Percentiles rank a stretch among this genome's conserved stretches.
Conservation (phyloP, 2,329 filamentous ascomycete genomes). For the Colletotrichum ledebouriae region DNA sequence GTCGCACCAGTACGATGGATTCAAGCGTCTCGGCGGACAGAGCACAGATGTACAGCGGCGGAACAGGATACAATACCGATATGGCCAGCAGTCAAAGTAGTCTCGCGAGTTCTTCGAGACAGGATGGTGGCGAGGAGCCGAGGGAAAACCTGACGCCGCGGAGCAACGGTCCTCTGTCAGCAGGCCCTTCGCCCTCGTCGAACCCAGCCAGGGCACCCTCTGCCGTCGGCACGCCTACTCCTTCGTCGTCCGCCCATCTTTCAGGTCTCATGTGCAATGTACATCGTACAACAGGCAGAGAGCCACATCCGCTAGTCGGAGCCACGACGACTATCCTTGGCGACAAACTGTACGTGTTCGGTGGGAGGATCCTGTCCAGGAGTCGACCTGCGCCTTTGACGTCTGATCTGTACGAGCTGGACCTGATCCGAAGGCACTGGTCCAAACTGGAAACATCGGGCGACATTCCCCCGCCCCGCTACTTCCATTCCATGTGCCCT, state of each 20-base stretch:
- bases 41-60: constrained; percentile 54
- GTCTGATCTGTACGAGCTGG: constrained; percentile 91
- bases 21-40: constrained; percentile 52
- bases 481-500: constrained; percentile 96
- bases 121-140: constrained; percentile 60
- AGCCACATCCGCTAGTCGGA: constrained; percentile 92
- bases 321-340: constrained; percentile 95
- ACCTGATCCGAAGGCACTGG: constrained; percentile 93
- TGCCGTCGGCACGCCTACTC: constrained; percentile 59
- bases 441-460: constrained; percentile 87
- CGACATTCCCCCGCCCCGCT: constrained; percentile 89
- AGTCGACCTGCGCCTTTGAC: constrained; percentile 85
- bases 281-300: constrained; percentile 88
- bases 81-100: constrained; percentile 49
- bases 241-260: constrained; percentile 68
- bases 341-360: constrained; percentile 97
- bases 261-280: constrained; percentile 79
- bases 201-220: constrained; percentile 55
- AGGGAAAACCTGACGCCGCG: constrained; percentile 63
- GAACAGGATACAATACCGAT: constrained; percentile 53
- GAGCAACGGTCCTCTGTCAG: constrained; percentile 67
- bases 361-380: constrained; percentile 87
- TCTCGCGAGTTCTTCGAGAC: constrained; percentile 45
- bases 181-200: constrained; percentile 68
- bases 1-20: constrained; percentile 64